Evolutionary conservation across 75 land plant species (phyloP), one percentile per base, ranked within the genome.

Genomic region (Cryptomeria japonica): DNA sequence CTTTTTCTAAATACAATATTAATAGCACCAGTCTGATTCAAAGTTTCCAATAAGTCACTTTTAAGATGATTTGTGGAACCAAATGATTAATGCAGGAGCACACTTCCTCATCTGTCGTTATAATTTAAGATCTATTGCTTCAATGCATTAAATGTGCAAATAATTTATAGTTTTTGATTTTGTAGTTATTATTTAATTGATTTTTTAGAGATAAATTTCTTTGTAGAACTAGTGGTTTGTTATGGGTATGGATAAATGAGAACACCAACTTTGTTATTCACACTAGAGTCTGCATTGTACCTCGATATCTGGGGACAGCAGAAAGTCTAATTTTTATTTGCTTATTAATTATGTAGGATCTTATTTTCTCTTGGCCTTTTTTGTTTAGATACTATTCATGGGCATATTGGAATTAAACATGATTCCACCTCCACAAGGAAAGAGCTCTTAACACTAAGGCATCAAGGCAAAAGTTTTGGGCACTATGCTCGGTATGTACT

Each of bases 391-490:
- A 73, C 77, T 13, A 73, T 82, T 44, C 84, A 8, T 5, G 47
- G 49, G 64, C 86, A 84, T 84, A 84, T 55, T 53, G 86, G 86
- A 51, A 32, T 84, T 32, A 55, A 55, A 55, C 22, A 32, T 8
- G 39, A 84, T 53, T 55, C 18, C 14, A 49, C 25, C 16, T 84
- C 16, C 14, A 32, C 49, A 31, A 44, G 61, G 39, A 36, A 84
- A 51, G 64, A 55, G 55, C 36, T 53, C 19, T 10, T 53, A 18
- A 55, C 86, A 36, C 55, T 84, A 25, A 84, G 16, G 34, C 34
- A 84, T 32, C 86, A 84, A 2, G 32, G 64, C 49, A 36, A 84
- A 53, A 53, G 37, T 13, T 84, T 84, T 55, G 86, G 86, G 51
- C 86, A 84, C 16, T 37, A 55, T 84, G 86, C 39, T 53, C 44